Conservation (phyloP, 2,329 filamentous ascomycete species). For the Ophiostoma montium region DNA sequence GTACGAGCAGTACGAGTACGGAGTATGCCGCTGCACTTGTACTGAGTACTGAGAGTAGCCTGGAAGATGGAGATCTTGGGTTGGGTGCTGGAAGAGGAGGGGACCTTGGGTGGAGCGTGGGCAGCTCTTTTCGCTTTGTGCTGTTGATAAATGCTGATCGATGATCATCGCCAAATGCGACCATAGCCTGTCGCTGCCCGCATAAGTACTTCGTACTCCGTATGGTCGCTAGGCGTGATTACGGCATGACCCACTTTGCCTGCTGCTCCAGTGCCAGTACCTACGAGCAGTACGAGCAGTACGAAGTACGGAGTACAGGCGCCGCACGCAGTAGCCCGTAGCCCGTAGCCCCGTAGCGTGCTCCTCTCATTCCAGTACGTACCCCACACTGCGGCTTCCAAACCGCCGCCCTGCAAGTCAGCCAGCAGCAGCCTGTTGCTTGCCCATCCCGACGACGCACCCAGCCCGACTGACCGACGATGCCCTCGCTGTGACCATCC, state of each 20-base stretch:
- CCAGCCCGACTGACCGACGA: neutral
- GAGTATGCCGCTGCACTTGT: neutral
- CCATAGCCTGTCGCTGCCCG: neutral
- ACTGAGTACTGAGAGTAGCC: neutral
- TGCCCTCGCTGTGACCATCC: no score
- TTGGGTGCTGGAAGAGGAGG: no score
- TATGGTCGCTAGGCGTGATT: no score
- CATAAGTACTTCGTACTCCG: no score
- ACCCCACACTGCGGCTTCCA: conserved; percentile 8
- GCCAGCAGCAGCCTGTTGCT: neutral
- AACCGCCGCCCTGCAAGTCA: neutral
- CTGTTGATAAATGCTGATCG: neutral
- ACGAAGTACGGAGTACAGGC: neutral
- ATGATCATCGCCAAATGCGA: neutral
- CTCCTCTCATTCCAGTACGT: neutral
- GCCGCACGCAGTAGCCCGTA: no score
- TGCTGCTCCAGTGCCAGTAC: no score
- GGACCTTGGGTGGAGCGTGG: neutral
- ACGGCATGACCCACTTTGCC: no score
- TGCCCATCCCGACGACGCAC: conserved; percentile 5
- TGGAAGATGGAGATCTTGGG: no score
- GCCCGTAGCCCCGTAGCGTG: neutral
- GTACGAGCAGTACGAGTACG: no score
- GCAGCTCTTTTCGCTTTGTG: neutral
- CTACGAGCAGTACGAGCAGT: no score